Evolutionary conservation across 1,284 basidiomycete genomes (phyloP), one percentile per base, ranked within the genome.

Genomic region (Cerioporus squamosus): DNA sequence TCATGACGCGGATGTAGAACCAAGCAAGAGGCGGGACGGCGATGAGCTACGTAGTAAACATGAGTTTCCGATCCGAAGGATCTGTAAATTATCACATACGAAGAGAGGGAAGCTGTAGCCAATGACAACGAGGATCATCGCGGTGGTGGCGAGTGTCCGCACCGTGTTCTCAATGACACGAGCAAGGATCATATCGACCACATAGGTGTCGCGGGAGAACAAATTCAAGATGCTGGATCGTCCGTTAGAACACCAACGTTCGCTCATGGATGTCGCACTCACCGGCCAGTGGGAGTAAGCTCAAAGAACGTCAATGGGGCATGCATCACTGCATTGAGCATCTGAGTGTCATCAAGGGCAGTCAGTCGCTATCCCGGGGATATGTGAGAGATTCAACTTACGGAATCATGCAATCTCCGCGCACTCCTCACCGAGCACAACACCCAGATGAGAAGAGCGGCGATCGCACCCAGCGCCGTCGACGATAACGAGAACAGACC

Each of bases 151-250:
- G 2, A 79, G 64, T 0, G 86, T 95, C 39, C 91, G 81, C 65
- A 86, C 80, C 55, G 91, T 77, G 39, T 79, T 81, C 68, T 86
- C 84, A 36, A 95, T 87, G 44, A 85, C 88, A 47, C 89, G 82
- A 22, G 87, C 86, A 23, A 96, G 82, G 7, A 93, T 77, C 68
- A 92, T 86, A 70, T 98, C 96, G 26, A 97, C 87, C 42, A 97
- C 94, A 69, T 96, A 96, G 44, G 92, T 87, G 70, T 99, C 97
- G 5, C 95, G 86, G 15, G 93, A 94, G 76, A 98, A 98, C 36
- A 97, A 75, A 71, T 96, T 96, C 55, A 95, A 71, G 44, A 93
- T 87, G 9, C 91, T 92, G 44, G 1, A 5, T 17, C 26, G 29
- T 31, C 50, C 23, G 22, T 54, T 38, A 53, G 40, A 6, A 46